Evolutionary conservation across 148 eudicot species (phyloP).

Genomic region (Chenopodium quinoa): DNA sequence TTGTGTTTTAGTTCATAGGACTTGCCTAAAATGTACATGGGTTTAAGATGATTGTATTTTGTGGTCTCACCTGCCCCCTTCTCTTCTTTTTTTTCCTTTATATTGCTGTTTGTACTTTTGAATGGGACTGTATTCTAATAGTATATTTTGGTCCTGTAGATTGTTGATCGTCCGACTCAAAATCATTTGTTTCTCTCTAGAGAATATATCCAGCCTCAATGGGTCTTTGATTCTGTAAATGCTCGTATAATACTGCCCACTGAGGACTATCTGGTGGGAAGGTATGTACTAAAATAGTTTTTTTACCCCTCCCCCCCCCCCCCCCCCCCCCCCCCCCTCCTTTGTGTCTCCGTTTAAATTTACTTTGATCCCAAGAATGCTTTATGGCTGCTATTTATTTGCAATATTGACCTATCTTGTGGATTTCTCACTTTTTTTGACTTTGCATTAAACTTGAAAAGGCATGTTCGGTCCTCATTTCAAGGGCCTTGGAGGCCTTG

Average conservation of each 20-base stretch:
- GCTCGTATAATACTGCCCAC: constrained; percentile 78
- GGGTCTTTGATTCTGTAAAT: constrained; percentile 89
- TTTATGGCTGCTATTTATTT: background rate
- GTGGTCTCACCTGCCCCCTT: background rate
- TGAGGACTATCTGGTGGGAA: constrained; percentile 79
- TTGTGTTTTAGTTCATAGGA: background rate
- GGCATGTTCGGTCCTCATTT: too few species aligned
- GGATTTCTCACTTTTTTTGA: too few species aligned
- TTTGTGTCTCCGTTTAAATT: background rate
- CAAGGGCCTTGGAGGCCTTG: too few species aligned
- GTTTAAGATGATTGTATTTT: background rate
- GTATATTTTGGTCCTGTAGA: constrained; percentile 42
- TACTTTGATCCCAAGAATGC: background rate
- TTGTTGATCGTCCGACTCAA: constrained; percentile 87
- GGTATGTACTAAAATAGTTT: constrained; percentile 36
- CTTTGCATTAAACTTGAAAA: too few species aligned
- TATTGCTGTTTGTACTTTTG: background rate
- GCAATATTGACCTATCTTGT: background rate
- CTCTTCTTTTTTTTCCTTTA: background rate
- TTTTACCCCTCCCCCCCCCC: too few species aligned
- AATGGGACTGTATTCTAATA: background rate
- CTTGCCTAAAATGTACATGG: background rate
- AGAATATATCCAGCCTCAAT: constrained; percentile 95
- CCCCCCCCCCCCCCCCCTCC: too few species aligned
- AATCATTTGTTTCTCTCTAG: constrained; percentile 64